Percentiles rank a stretch among this genome's conserved stretches.
phyloP scores from a whole-genome alignment of 495 filamentous ascomycete genomes.

The Aspergillus incahuasiensis region DNA sequence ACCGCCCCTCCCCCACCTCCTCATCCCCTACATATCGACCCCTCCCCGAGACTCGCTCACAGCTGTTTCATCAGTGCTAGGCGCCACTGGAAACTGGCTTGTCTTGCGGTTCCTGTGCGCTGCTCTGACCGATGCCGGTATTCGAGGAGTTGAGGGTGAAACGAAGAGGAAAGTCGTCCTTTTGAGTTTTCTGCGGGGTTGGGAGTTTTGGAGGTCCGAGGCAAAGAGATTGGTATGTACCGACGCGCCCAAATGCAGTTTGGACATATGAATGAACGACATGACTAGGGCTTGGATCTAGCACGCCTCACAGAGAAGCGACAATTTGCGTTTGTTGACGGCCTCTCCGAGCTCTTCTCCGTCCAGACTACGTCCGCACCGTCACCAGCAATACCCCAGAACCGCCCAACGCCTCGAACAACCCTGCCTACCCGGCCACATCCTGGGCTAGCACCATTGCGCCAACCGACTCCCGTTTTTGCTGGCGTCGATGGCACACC shows the following conservation, averaged over 20 bases:
- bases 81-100: conserved; percentile 72
- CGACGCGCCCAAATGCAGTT: neutral
- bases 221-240: conserved; percentile 53
- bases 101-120: conserved; percentile 59
- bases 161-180: conserved; percentile 58
- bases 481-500: conserved; percentile 4
- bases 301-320: conserved; percentile 51
- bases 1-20: conserved; percentile 59
- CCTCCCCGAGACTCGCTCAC: conserved; percentile 53
- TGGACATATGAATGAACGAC: neutral
- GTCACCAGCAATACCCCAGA: neutral
- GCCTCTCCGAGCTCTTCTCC: conserved; percentile 56
- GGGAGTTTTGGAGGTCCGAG: conserved; percentile 67
- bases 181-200: conserved; percentile 73
- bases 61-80: conserved; percentile 68
- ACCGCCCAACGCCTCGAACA: conserved; percentile 23
- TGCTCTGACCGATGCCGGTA: conserved; percentile 36
- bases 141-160: conserved; percentile 20
- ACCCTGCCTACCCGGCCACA: conserved; percentile 30
- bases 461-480: conserved; percentile 17
- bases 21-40: conserved; percentile 57
- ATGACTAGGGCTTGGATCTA: conserved; percentile 63
- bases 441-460: conserved; percentile 20
- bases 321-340: conserved; percentile 68
- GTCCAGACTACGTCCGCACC: conserved; percentile 7